These are phyloP conservation scores for Fusarium ramigenum DNA, from an alignment of 2,329 filamentous ascomycete species.

Conservation along the genomic window DNA sequence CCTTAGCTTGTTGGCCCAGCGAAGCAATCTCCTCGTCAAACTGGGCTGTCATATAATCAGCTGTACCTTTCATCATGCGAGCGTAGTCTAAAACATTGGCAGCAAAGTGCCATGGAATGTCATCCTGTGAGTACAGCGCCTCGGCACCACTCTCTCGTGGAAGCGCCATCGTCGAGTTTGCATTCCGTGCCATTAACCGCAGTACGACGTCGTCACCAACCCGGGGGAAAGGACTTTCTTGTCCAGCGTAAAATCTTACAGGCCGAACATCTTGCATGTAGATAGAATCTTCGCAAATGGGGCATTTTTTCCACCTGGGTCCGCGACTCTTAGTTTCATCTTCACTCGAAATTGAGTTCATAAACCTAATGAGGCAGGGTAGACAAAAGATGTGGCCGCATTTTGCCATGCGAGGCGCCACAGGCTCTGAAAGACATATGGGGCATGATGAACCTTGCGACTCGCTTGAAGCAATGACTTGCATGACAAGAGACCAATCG, in stretches of 20 bases:
- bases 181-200: conserved; percentile 81
- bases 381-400: conserved; percentile 98
- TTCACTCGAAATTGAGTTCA: conserved; percentile 82
- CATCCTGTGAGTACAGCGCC: conserved; percentile 72
- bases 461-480: conserved; percentile 89
- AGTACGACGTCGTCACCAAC: conserved; percentile 92
- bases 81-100: conserved; percentile 95
- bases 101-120: conserved; percentile 94
- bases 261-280: conserved; percentile 90
- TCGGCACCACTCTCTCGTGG: conserved; percentile 82
- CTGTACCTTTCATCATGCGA: conserved; percentile 92
- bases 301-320: conserved; percentile 90
- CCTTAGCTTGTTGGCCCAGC: conserved; percentile 78
- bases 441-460: conserved; percentile 91
- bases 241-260: conserved; percentile 89
- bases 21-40: conserved; percentile 82
- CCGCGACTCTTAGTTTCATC: conserved; percentile 76
- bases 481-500: conserved; percentile 90
- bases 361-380: conserved; percentile 92
- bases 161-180: conserved; percentile 85
- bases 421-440: conserved; percentile 91
- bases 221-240: conserved; percentile 81
- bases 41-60: conserved; percentile 85
- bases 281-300: conserved; percentile 93
- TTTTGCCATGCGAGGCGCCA: conserved; percentile 94